These are phyloP conservation scores for Salix udensis DNA, from an alignment of 345 rosid species.

Conservation along the genomic window DNA sequence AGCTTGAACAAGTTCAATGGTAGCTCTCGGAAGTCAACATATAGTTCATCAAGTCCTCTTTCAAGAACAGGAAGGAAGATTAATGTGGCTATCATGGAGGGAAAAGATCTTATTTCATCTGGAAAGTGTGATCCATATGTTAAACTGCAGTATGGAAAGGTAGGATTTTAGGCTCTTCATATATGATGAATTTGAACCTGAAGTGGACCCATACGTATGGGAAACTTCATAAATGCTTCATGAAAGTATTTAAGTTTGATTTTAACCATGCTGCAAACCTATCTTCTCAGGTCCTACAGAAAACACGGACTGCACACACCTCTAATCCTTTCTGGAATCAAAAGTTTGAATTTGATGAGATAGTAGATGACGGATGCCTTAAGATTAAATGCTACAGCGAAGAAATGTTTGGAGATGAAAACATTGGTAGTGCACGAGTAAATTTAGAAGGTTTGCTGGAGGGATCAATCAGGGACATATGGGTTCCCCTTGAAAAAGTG, in stretches of 20 bases:
- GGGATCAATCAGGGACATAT: slow-evolving; percentile 63
- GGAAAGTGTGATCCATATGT: slow-evolving; percentile 75
- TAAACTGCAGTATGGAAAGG: slow-evolving; percentile 93
- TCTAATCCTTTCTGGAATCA: slow-evolving; percentile 59
- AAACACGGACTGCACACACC: slow-evolving; percentile 56
- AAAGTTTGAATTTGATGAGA: slow-evolving; percentile 84
- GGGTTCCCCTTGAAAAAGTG: slow-evolving; percentile 92
- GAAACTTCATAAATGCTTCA: background rate
- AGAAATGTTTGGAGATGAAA: slow-evolving; percentile 76
- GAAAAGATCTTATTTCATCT: slow-evolving; percentile 51
- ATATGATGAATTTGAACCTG: background rate
- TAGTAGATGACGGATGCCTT: slow-evolving; percentile 72
- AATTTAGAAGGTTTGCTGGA: slow-evolving; percentile 78
- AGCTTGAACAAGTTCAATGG: slow-evolving; percentile 42
- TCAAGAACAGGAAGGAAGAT: slow-evolving; percentile 75
- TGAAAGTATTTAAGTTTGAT: background rate
- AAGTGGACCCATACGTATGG: background rate
- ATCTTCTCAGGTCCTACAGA: slow-evolving; percentile 51
- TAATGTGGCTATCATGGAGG: slow-evolving; percentile 51
- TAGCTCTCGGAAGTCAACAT: slow-evolving; percentile 44
- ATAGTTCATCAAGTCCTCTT: slow-evolving; percentile 50
- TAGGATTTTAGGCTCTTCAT: slow-evolving; percentile 17
- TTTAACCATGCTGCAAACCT: slow-evolving; percentile 3
- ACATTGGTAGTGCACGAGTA: slow-evolving; percentile 76
- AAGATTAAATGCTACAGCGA: slow-evolving; percentile 69